These are phyloP conservation scores for Ogataea dorogensis DNA, from an alignment of 805 yeast species.

Conservation along the genomic window DNA sequence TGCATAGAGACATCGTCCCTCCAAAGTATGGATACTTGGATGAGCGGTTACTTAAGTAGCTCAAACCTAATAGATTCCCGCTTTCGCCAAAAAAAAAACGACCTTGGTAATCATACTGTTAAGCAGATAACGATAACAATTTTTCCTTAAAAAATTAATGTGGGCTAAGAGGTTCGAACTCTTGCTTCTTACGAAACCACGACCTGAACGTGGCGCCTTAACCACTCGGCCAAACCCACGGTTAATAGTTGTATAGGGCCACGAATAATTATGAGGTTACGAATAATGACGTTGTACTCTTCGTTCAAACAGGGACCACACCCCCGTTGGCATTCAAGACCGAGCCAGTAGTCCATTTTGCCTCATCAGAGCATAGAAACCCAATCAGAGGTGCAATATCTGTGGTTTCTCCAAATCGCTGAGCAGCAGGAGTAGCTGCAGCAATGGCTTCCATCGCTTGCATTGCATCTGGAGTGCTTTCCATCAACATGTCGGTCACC, in stretches of 20 bases:
- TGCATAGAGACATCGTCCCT: background rate
- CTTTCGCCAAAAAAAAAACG: background rate
- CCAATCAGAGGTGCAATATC: conserved; percentile 21
- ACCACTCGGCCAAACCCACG: conserved; percentile 34
- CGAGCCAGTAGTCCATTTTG: conserved; percentile 19
- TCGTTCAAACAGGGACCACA: conserved; percentile 3
- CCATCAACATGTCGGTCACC: conserved; percentile 37
- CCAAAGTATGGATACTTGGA: background rate
- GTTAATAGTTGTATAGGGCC: no score
- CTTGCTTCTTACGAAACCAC: conserved; percentile 31
- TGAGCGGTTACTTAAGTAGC: background rate
- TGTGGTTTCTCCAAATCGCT: conserved; percentile 16
- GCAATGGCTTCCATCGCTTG: conserved; percentile 10
- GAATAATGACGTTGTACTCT: background rate
- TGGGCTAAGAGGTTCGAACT: conserved; percentile 33
- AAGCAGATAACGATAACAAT: background rate
- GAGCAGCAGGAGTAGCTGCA: conserved; percentile 18
- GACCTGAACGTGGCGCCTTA: conserved; percentile 33
- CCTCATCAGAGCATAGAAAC: conserved; percentile 16
- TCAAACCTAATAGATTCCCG: no score
- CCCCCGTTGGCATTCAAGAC: conserved; percentile 22
- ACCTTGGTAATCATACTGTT: background rate
- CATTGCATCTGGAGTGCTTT: conserved; percentile 16
- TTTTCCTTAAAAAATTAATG: conserved; percentile 16
- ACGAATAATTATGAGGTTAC: background rate